Conservation (phyloP, 2,329 filamentous ascomycete species). For the Berkeleyomyces rouxiae region DNA sequence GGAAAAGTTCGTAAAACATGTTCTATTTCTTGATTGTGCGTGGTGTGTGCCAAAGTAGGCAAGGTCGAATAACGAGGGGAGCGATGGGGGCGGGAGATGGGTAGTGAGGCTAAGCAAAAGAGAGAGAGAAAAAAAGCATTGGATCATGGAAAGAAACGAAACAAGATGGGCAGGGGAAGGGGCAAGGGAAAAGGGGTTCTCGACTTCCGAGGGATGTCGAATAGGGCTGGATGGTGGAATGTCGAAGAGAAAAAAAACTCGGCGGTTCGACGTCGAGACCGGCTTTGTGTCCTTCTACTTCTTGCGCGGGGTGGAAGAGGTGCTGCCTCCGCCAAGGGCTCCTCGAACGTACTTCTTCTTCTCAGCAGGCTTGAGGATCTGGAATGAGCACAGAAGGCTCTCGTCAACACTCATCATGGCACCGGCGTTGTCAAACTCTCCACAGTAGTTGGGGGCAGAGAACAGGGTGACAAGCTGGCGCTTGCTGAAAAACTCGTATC, state of each 20-base stretch:
- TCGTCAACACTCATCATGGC: slow-evolving; percentile 99
- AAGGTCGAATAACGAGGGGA: not conserved
- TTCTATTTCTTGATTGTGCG: slow-evolving; percentile 35
- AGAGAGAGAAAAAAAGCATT: not conserved
- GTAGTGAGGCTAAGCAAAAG: not conserved
- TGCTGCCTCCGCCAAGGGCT: slow-evolving; percentile 36
- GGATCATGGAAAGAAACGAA: not conserved
- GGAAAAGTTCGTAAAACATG: slow-evolving; percentile 46
- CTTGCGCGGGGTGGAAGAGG: slow-evolving; percentile 14
- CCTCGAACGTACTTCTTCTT: slow-evolving; percentile 98
- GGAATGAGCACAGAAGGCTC: slow-evolving; percentile 96
- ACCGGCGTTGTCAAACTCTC: slow-evolving; percentile 97
- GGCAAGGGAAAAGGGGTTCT: not conserved
- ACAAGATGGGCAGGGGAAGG: not conserved
- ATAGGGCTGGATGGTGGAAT: not conserved
- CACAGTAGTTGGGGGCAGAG: slow-evolving; percentile 97
- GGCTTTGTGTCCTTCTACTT: slow-evolving; percentile 13
- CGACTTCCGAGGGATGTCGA: not conserved
- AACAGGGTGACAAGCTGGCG: slow-evolving; percentile 93
- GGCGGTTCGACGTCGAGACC: slow-evolving; percentile 8
- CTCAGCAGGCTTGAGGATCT: slow-evolving; percentile 99
- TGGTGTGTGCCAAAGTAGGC: not conserved
- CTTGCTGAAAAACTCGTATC: slow-evolving; percentile 99
- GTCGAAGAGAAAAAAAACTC: slow-evolving; percentile 5
- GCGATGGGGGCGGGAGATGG: not conserved